Base-by-base conservation (phyloP, 2,329 filamentous ascomycete species). In the Orbilia ellipsospora region DNA sequence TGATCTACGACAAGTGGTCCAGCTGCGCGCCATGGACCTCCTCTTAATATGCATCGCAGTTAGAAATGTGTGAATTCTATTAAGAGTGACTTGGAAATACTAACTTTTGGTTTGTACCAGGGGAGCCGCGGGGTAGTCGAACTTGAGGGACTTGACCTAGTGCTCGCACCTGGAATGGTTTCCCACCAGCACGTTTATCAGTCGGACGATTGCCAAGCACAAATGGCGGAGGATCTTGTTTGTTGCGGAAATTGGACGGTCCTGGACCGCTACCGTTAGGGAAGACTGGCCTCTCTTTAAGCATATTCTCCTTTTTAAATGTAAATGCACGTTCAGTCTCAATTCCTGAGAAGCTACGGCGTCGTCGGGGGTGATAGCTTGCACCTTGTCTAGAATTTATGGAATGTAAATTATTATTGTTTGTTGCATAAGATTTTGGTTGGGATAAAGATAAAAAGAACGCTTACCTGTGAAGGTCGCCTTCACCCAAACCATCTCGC, bases 401-500 rank as follows among this genome's bases (percentile, higher is more conserved):
- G 23, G 42, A 42, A 23, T 2, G 23, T 4, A 23, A 4, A 23
- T 23, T 23, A 23, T 23, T 23, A 23, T 23, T 23, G 4, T 23
- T 4, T 23, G 23, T 36, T 36, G 7, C 16, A n/a, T 1, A 48
- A 13, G 1, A 48, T 48, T 44, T 1, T 48, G 16, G 16, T 5
- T 48, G 6, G n/a, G 18, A 18, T 52, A n/a, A 8, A 4, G 8
- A 12, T 23, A 16, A 13, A 18, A 12, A n/a, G 5, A 28, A 13
- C 18, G 8, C 64, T 40, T 18, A 75, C 72, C 72, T 64, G 54
- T 75, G 64, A 16, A 75, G 52, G 4, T 69, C 72, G 18, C 72
- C 72, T 40, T 13, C 64, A 23, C 72, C 72, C 28, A 75, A 44
- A 6, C 72, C 72, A 18, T 75, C 72, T 7, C 64, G 36, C 15